Evolutionary conservation across 495 filamentous ascomycete species (phyloP), one percentile per base, ranked within the genome.

Genomic region (Peziza echinospora): DNA sequence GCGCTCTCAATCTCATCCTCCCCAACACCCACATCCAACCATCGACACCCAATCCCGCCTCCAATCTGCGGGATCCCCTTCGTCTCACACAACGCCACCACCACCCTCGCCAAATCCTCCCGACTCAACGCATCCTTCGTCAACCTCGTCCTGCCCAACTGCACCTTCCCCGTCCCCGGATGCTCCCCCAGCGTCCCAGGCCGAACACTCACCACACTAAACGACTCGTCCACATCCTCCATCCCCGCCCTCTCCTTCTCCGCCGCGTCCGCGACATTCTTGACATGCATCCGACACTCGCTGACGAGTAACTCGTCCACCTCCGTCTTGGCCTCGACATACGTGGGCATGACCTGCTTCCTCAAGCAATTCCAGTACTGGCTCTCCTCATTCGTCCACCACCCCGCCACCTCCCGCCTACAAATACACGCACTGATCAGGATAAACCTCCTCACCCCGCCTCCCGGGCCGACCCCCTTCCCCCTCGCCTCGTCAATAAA

Each of bases 311-410:
- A 74, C 61, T 83, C 74, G 58, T 92, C 83, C 1, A 80, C 80
- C 10, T 73, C 75, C 3, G 79, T 56, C 60, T 87, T 89, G 43
- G 84, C 82, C 45, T 77, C 65, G 54, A 72, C 76, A 60, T 89
- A 89, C 1, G 62, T 64, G 40, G 74, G 63, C 0, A 69, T 56
- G 21, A 68, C 69, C 9, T 37, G 13, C 13, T 62, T 60, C 55
- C 75, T 79, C 8, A 64, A 60, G 44, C 71, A 59, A 13, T 67
- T 58, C 0, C 70, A 62, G 3, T 59, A 54, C 1, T 61, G 60
- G 71, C 76, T 78, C 24, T 67, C 63, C 13, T 66, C 69, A 17
- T 76, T 71, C n/a, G 63, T 54, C 70, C 78, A 82, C 80, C 82
- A 89, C 19, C 64, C 50, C 0, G 84, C 74, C 24, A 68, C 64